Evolutionary conservation across 306 rosid genomes (phyloP).

Genomic region (Cotoneaster glaucophyllus): DNA sequence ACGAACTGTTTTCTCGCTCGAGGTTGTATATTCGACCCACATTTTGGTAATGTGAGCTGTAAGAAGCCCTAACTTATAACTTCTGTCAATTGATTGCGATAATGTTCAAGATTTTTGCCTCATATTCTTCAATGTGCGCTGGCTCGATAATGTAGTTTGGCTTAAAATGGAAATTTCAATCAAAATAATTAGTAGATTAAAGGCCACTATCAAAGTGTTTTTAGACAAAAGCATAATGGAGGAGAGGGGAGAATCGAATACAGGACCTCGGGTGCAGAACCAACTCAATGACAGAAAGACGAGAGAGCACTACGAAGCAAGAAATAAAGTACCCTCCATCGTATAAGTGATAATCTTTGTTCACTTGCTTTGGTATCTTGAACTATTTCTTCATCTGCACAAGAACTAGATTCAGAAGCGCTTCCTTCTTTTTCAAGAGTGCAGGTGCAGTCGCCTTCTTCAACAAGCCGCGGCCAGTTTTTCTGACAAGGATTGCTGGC

Average conservation of each 20-base stretch:
- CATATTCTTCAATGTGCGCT: background rate
- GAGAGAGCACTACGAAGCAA: background rate
- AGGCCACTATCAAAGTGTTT: background rate
- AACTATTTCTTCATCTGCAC: conserved; percentile 1
- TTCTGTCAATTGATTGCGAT: no score
- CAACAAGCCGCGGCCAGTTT: conserved; percentile 25
- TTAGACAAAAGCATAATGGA: no score
- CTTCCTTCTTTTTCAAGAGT: no score
- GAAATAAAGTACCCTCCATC: background rate
- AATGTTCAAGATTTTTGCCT: background rate
- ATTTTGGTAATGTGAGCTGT: background rate
- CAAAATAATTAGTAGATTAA: background rate
- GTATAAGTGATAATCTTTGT: background rate
- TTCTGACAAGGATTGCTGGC: conserved; percentile 48
- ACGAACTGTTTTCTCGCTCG: background rate
- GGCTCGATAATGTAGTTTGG: background rate
- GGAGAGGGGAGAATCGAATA: no score
- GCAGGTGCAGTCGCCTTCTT: background rate
- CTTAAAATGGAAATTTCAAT: background rate
- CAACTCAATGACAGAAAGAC: conserved; percentile 7
- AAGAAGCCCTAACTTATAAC: background rate
- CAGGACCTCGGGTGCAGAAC: background rate
- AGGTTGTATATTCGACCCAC: background rate
- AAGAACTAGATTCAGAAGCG: background rate
- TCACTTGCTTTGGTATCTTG: background rate